Evolutionary conservation across 169 alveolate species (phyloP).

Genomic region (Theileria orientalis): DNA sequence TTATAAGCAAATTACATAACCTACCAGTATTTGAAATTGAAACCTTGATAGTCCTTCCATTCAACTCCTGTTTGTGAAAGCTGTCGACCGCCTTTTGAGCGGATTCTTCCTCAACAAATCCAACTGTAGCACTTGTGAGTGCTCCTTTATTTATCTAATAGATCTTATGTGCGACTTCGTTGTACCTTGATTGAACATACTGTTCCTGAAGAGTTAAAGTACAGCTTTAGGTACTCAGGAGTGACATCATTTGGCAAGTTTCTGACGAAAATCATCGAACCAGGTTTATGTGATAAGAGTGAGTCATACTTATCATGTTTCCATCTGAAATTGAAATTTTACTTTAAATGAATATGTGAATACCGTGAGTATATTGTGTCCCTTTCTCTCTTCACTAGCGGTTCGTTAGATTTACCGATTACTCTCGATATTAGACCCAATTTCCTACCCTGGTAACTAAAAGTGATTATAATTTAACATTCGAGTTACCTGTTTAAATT

Average conservation of each 20-base stretch:
- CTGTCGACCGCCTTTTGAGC: conserved; percentile 7
- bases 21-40: conserved; percentile 4
- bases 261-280: conserved; percentile 12
- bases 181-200: conserved; percentile 6
- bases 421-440: conserved; percentile 4
- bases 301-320: conserved; percentile 7
- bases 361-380: background rate
- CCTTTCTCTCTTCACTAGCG: background rate
- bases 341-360: background rate
- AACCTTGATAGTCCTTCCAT: conserved; percentile 11
- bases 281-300: background rate
- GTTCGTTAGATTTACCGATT: conserved; percentile 8
- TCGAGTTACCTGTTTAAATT: background rate
- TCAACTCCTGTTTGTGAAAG: conserved; percentile 9
- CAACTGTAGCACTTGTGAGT: conserved; percentile 1
- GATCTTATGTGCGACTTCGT: background rate
- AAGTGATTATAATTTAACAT: background rate
- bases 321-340: background rate
- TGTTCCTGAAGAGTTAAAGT: background rate
- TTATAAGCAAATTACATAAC: background rate
- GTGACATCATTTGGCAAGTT: conserved; percentile 5
- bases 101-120: conserved; percentile 8
- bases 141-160: conserved; percentile 6
- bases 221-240: conserved; percentile 2
- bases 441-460: background rate